Evolutionary conservation across 805 yeast species (phyloP).

Genomic region (Kurtzmaniella fragi): DNA sequence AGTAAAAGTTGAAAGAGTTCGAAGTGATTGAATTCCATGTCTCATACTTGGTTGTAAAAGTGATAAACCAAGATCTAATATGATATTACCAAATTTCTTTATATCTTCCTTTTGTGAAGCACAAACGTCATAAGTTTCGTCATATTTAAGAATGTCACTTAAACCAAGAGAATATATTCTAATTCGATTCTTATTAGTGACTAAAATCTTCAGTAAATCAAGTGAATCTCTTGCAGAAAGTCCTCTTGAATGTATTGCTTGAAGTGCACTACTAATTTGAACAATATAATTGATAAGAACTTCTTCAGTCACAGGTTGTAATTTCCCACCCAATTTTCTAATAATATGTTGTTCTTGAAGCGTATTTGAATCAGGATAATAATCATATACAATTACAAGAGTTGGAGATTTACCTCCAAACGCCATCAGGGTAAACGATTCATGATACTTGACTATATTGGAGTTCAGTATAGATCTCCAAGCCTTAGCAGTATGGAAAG

Average conservation of each 20-base stretch:
- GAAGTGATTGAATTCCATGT: neutral
- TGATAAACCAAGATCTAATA: conserved; percentile 49
- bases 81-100: conserved; percentile 50
- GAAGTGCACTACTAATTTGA: conserved; percentile 68
- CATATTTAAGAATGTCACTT: conserved; percentile 55
- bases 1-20: neutral
- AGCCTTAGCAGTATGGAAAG: conserved; percentile 54
- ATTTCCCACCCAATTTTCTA: conserved; percentile 33
- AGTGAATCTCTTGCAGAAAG: conserved; percentile 58
- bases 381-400: conserved; percentile 77
- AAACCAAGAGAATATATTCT: conserved; percentile 70
- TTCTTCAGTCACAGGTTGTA: conserved; percentile 56
- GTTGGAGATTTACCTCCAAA: conserved; percentile 68
- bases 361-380: conserved; percentile 71
- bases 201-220: conserved; percentile 63
- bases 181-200: conserved; percentile 67
- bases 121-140: conserved; percentile 13
- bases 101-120: conserved; percentile 53
- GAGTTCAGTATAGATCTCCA: conserved; percentile 56
- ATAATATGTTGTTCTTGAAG: conserved; percentile 64
- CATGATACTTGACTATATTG: conserved; percentile 63
- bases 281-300: conserved; percentile 70
- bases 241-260: conserved; percentile 59
- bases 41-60: conserved; percentile 24
- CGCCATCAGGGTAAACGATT: conserved; percentile 81